Evolutionary conservation across 2,329 filamentous ascomycete species (phyloP).

Genomic region (Sclerotinia subarctica): DNA sequence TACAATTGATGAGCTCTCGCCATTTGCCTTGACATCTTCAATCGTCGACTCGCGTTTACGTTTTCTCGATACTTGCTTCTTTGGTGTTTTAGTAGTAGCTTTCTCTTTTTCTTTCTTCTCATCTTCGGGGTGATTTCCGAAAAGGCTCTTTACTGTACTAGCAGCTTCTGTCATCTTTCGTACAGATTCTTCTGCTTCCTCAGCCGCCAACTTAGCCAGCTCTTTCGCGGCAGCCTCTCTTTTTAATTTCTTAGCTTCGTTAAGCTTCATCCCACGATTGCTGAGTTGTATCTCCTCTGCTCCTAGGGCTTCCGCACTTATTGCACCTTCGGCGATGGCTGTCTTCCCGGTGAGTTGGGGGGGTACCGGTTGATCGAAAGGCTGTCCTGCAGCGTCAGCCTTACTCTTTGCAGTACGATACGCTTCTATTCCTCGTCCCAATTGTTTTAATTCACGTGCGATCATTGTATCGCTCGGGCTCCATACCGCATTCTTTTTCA

Average conservation of each 20-base stretch:
- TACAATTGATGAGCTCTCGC: slow-evolving; percentile 19
- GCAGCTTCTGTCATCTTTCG: slow-evolving; percentile 51
- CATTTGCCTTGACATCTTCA: slow-evolving; percentile 14
- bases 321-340: slow-evolving; percentile 57
- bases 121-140: slow-evolving; percentile 30
- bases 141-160: slow-evolving; percentile 45
- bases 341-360: slow-evolving; percentile 38
- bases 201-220: slow-evolving; percentile 57
- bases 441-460: slow-evolving; percentile 67
- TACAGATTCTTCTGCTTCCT: slow-evolving; percentile 58
- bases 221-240: slow-evolving; percentile 70
- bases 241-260: slow-evolving; percentile 76
- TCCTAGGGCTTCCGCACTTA: slow-evolving; percentile 50
- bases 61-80: slow-evolving; percentile 33
- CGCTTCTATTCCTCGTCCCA: slow-evolving; percentile 64
- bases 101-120: slow-evolving; percentile 23
- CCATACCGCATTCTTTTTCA: slow-evolving; percentile 92
- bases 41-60: slow-evolving; percentile 35
- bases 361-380: slow-evolving; percentile 49
- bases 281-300: slow-evolving; percentile 62
- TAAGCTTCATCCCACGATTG: slow-evolving; percentile 74
- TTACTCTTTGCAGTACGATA: slow-evolving; percentile 60
- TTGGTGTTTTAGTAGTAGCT: slow-evolving; percentile 27
- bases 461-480: slow-evolving; percentile 84
- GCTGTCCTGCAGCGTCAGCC: slow-evolving; percentile 62